Evolutionary conservation across 306 rosid genomes (phyloP), one percentile per base, ranked within the genome.

Genomic region (Canavalia gladiata): DNA sequence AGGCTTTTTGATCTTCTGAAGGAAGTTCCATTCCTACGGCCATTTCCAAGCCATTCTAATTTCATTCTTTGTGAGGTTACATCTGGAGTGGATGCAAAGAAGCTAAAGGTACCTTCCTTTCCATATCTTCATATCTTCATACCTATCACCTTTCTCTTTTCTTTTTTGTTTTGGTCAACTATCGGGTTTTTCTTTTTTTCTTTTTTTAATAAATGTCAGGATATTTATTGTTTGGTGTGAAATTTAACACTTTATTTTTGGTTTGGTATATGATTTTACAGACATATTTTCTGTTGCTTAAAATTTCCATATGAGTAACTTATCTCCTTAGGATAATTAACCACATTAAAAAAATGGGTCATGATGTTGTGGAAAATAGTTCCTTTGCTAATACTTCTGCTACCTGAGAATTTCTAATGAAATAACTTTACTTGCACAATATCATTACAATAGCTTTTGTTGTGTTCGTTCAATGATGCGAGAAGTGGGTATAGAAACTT

Each of bases 1-100:
- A 90, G 98, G 85, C 94, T 95, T 69, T 90, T 8, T 73, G 83
- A 83, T 68, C 91, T 90, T 85, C 86, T 95, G 63, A 90, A 88
- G 59, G 94, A 79, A 65, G 87, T 93, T 72, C 89, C 94, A 2
- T 95, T 95, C 76, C 92, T 90, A 34, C 82, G 82, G 66, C 99
- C 99, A 41, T 95, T 86, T 84, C 96, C 98, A 35, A 93, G 98
- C 87, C 79, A 88, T 89, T 91, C 99, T 47, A 95, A 95, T 84
- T 95, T 91, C 89, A 95, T 95, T 84, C 96, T 95, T 70, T 93
- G 99, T 64, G 96, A 88, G 84, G 99, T 95, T 65, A 88, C 92
- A 12, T 84, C 86, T 2, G 98, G 97, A 79, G 76, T 81, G 90
- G 93, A 95, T 84, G 96, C 99, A 43, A 95, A 90, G 90, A 92